Evolutionary conservation across 2,329 filamentous ascomycete species (phyloP).

Genomic region (Neophaeococcomyces mojaviensis): DNA sequence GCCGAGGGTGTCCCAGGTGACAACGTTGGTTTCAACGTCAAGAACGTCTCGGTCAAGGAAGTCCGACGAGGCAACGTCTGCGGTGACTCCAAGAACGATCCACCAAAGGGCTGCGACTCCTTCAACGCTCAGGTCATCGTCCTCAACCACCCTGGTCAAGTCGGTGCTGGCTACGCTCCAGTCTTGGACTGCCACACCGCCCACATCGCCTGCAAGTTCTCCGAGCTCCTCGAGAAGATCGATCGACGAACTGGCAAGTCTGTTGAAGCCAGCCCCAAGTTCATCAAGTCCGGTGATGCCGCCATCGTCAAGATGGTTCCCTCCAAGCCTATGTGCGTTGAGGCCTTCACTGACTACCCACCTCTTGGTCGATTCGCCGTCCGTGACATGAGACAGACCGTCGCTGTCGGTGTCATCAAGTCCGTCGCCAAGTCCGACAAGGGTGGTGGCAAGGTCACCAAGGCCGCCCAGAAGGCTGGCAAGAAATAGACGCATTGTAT

Average conservation of each 20-base stretch:
- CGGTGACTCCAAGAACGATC: slow-evolving; percentile 99
- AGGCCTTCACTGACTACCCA: slow-evolving; percentile 99
- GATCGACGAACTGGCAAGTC: slow-evolving; percentile 99
- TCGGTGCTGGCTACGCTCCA: slow-evolving; percentile 97
- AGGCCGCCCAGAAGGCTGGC: slow-evolving; percentile 24
- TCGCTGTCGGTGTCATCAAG: slow-evolving; percentile 70
- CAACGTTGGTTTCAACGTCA: slow-evolving; percentile 99
- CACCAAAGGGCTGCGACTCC: slow-evolving; percentile 75
- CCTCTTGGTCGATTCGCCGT: slow-evolving; percentile 99
- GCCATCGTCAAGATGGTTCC: slow-evolving; percentile 99
- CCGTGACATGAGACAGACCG: slow-evolving; percentile 73
- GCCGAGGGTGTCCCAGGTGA: slow-evolving; percentile 90
- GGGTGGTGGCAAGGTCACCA: slow-evolving; percentile 53
- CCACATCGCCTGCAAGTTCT: slow-evolving; percentile 99
- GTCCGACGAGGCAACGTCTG: slow-evolving; percentile 99
- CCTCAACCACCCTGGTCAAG: slow-evolving; percentile 99
- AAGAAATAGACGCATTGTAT: slow-evolving; percentile 19
- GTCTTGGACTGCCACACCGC: slow-evolving; percentile 99
- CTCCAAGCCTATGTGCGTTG: slow-evolving; percentile 99
- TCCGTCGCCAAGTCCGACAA: slow-evolving; percentile 59
- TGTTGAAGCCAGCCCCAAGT: slow-evolving; percentile 86
- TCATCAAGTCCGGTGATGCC: slow-evolving; percentile 99
- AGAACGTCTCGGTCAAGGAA: slow-evolving; percentile 99
- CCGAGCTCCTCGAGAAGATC: slow-evolving; percentile 99
- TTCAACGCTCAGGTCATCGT: slow-evolving; percentile 99